A percentile compares a stretch with the other conserved stretches of the same genome.
These are phyloP conservation scores for Halophytophthora polymorphica DNA, from an alignment of 352 stramenopile species.

Conservation along the genomic window DNA sequence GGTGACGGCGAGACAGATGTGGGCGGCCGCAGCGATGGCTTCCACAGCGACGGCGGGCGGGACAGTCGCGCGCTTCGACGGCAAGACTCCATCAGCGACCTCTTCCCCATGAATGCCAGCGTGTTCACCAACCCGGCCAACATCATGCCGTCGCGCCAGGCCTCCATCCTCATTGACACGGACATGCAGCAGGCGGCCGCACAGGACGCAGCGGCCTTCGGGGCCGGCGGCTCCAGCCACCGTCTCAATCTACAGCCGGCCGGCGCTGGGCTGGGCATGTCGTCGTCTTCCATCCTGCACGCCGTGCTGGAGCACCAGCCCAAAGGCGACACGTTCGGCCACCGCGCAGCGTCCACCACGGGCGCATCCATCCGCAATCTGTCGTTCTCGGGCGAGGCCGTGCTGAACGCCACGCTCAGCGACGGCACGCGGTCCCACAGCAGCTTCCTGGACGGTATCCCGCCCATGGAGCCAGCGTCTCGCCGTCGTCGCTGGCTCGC, in stretches of 20 bases:
- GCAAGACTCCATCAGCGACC: slow-evolving; percentile 52
- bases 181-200: slow-evolving; percentile 42
- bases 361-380: slow-evolving; percentile 19
- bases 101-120: slow-evolving; percentile 58
- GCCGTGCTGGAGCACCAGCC: slow-evolving; percentile 21
- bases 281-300: slow-evolving; percentile 20
- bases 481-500: slow-evolving; percentile 17
- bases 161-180: slow-evolving; percentile 72
- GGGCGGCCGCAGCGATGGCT: slow-evolving; percentile 1
- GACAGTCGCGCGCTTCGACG: slow-evolving; percentile 6
- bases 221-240: slow-evolving; percentile 6
- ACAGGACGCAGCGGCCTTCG: slow-evolving; percentile 10
- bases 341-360: slow-evolving; percentile 13
- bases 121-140: slow-evolving; percentile 77
- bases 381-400: slow-evolving; percentile 24
- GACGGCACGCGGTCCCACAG: slow-evolving; percentile 22
- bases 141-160: slow-evolving; percentile 67
- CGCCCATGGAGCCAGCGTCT: slow-evolving; percentile 23
- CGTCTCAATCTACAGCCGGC: slow-evolving; percentile 15
- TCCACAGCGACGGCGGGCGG: slow-evolving; percentile 9
- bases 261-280: not conserved
- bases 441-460: slow-evolving; percentile 28
- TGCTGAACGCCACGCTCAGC: slow-evolving; percentile 32
- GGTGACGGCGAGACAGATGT: not conserved
- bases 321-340: slow-evolving; percentile 18